A percentile compares a stretch with the other conserved stretches of the same genome.
phyloP scores from a whole-genome alignment of 805 yeast genomes.

The Candida awuae region DNA sequence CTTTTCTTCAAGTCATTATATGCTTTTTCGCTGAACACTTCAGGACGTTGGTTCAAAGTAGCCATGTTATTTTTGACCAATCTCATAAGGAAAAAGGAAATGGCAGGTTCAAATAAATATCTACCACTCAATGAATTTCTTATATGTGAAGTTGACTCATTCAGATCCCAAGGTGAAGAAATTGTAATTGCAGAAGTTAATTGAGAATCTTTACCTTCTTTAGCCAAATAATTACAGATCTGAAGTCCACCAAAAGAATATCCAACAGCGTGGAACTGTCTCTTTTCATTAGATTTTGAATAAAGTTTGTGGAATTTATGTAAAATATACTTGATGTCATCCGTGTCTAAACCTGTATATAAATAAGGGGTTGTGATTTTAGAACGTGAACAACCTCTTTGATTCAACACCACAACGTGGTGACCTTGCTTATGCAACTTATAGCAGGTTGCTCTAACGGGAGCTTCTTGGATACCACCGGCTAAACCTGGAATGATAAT shows the following conservation, averaged over 20 bases:
- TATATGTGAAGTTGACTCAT: slow-evolving; percentile 43
- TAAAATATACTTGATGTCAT: slow-evolving; percentile 55
- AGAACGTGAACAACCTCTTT: slow-evolving; percentile 74
- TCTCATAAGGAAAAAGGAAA: slow-evolving; percentile 35
- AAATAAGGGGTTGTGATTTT: slow-evolving; percentile 61
- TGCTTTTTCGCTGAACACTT: slow-evolving; percentile 19
- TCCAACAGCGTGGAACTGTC: slow-evolving; percentile 59
- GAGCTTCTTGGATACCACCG: slow-evolving; percentile 75
- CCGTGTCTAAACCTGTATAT: slow-evolving; percentile 62
- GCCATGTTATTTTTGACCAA: slow-evolving; percentile 37
- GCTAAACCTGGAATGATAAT: slow-evolving; percentile 65
- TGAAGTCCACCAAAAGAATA: slow-evolving; percentile 69
- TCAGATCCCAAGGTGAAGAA: slow-evolving; percentile 70
- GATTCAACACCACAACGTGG: slow-evolving; percentile 53
- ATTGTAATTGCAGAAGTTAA: slow-evolving; percentile 52
- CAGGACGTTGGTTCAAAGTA: slow-evolving; percentile 27
- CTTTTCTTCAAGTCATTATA: slow-evolving; percentile 29
- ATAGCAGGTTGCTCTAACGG: slow-evolving; percentile 48
- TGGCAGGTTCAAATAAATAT: slow-evolving; percentile 34
- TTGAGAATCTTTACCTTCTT: slow-evolving; percentile 46
- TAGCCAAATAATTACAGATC: slow-evolving; percentile 60
- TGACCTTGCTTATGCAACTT: slow-evolving; percentile 36
- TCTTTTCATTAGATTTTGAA: slow-evolving; percentile 34
- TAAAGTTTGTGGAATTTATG: slow-evolving; percentile 40
- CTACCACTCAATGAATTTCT: slow-evolving; percentile 32